phyloP scores from a whole-genome alignment of 2,329 filamentous ascomycete genomes.

The Ceratocystiopsis brevicomis region DNA sequence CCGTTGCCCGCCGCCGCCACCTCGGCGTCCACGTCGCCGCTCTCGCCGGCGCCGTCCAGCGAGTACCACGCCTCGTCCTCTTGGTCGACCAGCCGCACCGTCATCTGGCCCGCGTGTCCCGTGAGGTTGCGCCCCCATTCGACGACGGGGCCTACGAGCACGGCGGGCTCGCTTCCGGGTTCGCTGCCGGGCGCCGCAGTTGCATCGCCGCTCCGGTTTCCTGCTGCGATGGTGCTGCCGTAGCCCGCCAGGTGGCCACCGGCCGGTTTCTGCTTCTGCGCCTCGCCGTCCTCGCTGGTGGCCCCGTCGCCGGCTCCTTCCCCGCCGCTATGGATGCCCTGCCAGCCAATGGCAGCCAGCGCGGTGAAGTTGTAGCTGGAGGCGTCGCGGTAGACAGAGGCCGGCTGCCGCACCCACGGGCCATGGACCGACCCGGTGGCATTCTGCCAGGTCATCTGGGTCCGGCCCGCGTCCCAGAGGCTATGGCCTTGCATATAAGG shows the following conservation, averaged over 20 bases:
- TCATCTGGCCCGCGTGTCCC: conserved; percentile 47
- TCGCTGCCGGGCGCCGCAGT: too few relatives aligned
- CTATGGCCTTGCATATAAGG: conserved; percentile 9
- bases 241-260: not conserved
- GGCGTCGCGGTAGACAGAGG: conserved; percentile 25
- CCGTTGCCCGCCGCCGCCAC: too few relatives aligned
- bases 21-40: conserved; percentile 17
- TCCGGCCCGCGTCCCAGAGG: conserved; percentile 15
- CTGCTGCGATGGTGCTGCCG: too few relatives aligned
- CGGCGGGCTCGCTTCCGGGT: too few relatives aligned
- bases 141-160: conserved; percentile 9
- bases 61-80: conserved; percentile 23
- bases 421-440: conserved; percentile 59
- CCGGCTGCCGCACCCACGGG: conserved; percentile 47
- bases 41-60: conserved; percentile 11
- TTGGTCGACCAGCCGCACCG: conserved; percentile 44
- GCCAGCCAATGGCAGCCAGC: conserved; percentile 36
- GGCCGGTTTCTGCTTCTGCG: not conserved
- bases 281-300: not conserved
- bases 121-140: conserved; percentile 71
- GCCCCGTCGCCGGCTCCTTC: not conserved
- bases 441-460: conserved; percentile 49
- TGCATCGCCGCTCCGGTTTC: not conserved
- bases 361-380: conserved; percentile 43
- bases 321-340: too few relatives aligned